Evolutionary conservation across 2,329 filamentous ascomycete genomes (phyloP), one percentile per base, ranked within the genome.

Genomic region (Alternaria sp.): DNA sequence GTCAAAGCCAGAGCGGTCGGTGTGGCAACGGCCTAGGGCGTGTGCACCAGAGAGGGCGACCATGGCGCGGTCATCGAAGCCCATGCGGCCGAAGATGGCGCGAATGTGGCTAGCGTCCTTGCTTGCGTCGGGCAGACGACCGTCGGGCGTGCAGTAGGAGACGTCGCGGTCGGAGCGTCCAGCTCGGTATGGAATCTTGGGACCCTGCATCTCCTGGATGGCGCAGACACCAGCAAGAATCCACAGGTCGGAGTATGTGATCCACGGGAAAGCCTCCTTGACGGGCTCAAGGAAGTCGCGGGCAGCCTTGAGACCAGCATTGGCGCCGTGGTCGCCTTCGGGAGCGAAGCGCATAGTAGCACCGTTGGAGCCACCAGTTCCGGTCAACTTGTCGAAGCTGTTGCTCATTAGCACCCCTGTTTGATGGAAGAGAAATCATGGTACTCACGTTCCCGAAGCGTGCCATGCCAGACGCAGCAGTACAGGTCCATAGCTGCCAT

Each of bases 31-130:
- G 65, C 94, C 94, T 38, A 76, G 89, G 90, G 80, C 94, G 92
- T 84, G 95, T 87, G 54, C 89, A 83, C 86, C 97, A 90, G 86
- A 85, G 54, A 98, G 87, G 30, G 94, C 95, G 46, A 97, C 94
- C 77, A 98, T 98, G 82, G 97, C 94, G 75, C 92, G 92, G 83
- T 99, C 94, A 81, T 95, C 91, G 86, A 97, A 98, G 70, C 94
- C 94, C 94, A 98, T 98, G 78, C 94, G 93, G 81, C 89, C 88
- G 82, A 98, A 99, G 84, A 98, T 94, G 82, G 88, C 87, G 74
- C 95, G 91, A 72, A 98, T 87, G 83, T 98, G 94, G 76, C 66
- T 87, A 64, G 89, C 84, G 63, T 87, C 90, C 86, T 97, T 88
- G 72, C 88, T 80, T 53, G 86, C 94, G 78, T 99, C 93, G 66